These are phyloP conservation scores for Penicillium fimorum DNA, from an alignment of 495 filamentous ascomycete genomes.

Conservation along the genomic window DNA sequence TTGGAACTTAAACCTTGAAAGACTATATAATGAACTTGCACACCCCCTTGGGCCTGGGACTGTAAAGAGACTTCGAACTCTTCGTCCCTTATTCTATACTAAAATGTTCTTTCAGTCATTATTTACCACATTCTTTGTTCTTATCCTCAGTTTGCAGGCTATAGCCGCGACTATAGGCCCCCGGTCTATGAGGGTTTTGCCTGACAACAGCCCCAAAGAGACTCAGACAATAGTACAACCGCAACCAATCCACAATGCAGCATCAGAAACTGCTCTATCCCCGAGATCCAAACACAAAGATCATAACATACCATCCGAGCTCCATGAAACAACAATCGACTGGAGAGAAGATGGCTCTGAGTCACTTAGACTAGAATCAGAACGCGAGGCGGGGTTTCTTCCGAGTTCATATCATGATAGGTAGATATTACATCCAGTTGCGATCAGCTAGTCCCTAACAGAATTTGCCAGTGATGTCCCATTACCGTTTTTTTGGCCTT, in stretches of 20 bases:
- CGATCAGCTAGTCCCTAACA: background rate
- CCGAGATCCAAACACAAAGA: background rate
- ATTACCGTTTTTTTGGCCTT: background rate
- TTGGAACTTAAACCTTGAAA: background rate
- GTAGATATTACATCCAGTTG: background rate
- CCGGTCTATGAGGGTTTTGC: background rate
- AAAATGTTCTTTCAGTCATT: background rate
- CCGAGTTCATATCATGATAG: background rate
- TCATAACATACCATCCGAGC: background rate
- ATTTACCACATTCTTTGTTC: background rate
- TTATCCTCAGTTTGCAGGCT: background rate
- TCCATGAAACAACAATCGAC: background rate
- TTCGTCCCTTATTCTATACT: background rate
- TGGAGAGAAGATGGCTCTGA: conserved; percentile 5
- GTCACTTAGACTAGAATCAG: background rate
- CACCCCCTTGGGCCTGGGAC: background rate
- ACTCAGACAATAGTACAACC: background rate
- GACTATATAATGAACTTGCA: background rate
- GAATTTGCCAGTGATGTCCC: background rate
- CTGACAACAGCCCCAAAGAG: background rate
- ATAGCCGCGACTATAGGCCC: background rate
- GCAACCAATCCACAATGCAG: background rate
- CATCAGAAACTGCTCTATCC: background rate
- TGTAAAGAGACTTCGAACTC: background rate
- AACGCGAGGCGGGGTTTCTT: conserved; percentile 7